Conservation (phyloP, 2,329 filamentous ascomycete genomes). For the Diaporthe caulivora region DNA sequence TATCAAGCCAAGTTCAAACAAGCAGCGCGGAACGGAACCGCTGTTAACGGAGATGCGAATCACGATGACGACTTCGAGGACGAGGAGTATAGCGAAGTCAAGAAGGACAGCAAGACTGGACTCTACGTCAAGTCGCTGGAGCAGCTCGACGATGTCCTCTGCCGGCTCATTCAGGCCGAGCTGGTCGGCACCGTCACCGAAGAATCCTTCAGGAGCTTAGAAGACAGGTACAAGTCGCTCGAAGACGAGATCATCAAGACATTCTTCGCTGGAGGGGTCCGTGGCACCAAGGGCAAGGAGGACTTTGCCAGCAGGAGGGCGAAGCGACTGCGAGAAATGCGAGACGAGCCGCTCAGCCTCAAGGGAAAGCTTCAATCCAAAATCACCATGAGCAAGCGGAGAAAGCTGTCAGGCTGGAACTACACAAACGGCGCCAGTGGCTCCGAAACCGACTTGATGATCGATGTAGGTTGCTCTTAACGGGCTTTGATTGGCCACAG, state of each 20-base stretch:
- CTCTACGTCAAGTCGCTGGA: conserved; percentile 57
- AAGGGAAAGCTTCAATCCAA: conserved; percentile 63
- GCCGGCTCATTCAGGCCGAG: conserved; percentile 71
- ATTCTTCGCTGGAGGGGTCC: conserved; percentile 64
- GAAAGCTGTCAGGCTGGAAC: conserved; percentile 40
- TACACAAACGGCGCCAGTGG: conserved; percentile 53
- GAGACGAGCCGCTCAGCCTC: conserved; percentile 63
- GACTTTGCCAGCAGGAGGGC: conserved; percentile 71
- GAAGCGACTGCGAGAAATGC: conserved; percentile 64
- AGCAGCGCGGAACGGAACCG: conserved; percentile 39
- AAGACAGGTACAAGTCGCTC: conserved; percentile 72
- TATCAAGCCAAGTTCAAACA: conserved; percentile 58
- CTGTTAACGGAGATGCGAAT: conserved; percentile 36
- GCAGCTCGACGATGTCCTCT: conserved; percentile 64
- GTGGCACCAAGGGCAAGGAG: conserved; percentile 74
- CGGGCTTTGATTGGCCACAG: background rate
- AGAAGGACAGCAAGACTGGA: conserved; percentile 46
- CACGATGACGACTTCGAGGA: conserved; percentile 49
- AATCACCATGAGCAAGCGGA: conserved; percentile 36
- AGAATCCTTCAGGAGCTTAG: conserved; percentile 69
- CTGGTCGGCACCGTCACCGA: conserved; percentile 74
- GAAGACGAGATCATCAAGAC: conserved; percentile 71
- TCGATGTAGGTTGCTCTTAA: conserved; percentile 61
- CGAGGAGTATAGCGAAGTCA: conserved; percentile 50
- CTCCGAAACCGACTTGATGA: conserved; percentile 53